A percentile compares a stretch with the other conserved stretches of the same genome.
Conservation (phyloP, 2,329 filamentous ascomycete species). For the Xenoacremonium recifei region DNA sequence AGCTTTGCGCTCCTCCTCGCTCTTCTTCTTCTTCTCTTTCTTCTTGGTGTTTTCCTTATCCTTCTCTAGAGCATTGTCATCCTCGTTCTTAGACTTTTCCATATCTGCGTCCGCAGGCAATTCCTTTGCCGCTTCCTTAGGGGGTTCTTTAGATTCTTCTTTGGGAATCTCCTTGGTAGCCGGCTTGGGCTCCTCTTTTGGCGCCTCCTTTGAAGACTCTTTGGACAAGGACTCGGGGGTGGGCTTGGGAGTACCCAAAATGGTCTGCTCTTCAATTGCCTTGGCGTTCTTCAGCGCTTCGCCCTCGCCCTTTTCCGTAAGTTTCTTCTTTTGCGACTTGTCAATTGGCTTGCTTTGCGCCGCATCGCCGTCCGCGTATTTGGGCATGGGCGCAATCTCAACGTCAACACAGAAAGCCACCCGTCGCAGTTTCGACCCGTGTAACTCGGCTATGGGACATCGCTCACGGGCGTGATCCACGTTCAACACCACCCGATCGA, state of each 20-base stretch:
- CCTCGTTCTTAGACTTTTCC: background rate
- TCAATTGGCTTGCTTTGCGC: conserved; percentile 40
- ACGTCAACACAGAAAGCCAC: conserved; percentile 97
- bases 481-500: conserved; percentile 80
- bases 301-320: conserved; percentile 70
- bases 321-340: conserved; percentile 57
- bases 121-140: too few species aligned
- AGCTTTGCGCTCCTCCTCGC: conserved; percentile 88
- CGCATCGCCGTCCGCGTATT: conserved; percentile 64
- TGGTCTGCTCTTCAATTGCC: conserved; percentile 51
- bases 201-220: conserved; percentile 39
- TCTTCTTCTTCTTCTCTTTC: conserved; percentile 95
- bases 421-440: conserved; percentile 75
- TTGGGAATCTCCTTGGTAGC: conserved; percentile 19
- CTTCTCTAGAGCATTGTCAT: conserved; percentile 14
- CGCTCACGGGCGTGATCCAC: conserved; percentile 77
- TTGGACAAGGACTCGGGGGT: conserved; percentile 39
- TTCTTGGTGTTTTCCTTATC: conserved; percentile 60
- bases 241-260: conserved; percentile 36
- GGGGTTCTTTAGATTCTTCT: too few species aligned
- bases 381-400: conserved; percentile 87
- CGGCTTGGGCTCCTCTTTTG: conserved; percentile 24
- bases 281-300: conserved; percentile 69
- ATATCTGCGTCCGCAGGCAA: background rate
- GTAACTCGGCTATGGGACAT: conserved; percentile 75